phyloP scores from a whole-genome alignment of 2,329 filamentous ascomycete species.

The Trichoderma sp. region DNA sequence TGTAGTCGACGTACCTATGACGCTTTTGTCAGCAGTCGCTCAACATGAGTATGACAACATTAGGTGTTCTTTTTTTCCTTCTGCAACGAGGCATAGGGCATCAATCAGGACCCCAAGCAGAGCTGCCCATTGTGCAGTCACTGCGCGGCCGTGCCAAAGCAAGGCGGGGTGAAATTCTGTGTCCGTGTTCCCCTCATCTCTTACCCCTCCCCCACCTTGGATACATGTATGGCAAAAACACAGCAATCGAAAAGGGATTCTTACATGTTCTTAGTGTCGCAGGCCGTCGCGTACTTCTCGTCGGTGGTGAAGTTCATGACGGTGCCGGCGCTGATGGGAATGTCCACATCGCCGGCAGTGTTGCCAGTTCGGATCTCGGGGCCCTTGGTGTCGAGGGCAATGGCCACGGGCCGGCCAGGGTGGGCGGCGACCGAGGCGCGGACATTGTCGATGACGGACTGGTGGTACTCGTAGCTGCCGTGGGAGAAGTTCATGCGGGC shows the following conservation, averaged over 20 bases:
- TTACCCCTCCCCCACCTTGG: not conserved
- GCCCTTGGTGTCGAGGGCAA: constrained; percentile 79
- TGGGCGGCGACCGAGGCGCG: constrained; percentile 79
- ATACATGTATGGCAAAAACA: no score
- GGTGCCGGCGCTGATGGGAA: constrained; percentile 80
- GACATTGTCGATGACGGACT: constrained; percentile 96
- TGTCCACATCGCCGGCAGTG: constrained; percentile 82
- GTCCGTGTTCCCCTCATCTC: not conserved
- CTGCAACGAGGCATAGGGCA: not conserved
- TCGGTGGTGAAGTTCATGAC: constrained; percentile 97
- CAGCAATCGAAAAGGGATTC: constrained; percentile 37
- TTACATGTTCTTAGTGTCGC: constrained; percentile 92
- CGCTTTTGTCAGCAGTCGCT: constrained; percentile 10
- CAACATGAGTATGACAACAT: not conserved
- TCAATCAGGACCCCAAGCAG: constrained; percentile 13
- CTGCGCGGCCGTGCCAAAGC: not conserved
- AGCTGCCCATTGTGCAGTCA: not conserved
- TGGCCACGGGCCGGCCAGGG: constrained; percentile 84
- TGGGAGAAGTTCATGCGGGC: constrained; percentile 99
- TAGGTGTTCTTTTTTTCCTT: not conserved
- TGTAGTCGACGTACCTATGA: constrained; percentile 91
- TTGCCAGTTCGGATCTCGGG: constrained; percentile 65
- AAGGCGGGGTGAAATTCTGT: not conserved
- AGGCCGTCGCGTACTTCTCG: constrained; percentile 81
- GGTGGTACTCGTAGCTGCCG: constrained; percentile 84